Evolutionary conservation across 371 early-diverging fungal species (phyloP).

Genomic region (Rhizopus arrhizus): DNA sequence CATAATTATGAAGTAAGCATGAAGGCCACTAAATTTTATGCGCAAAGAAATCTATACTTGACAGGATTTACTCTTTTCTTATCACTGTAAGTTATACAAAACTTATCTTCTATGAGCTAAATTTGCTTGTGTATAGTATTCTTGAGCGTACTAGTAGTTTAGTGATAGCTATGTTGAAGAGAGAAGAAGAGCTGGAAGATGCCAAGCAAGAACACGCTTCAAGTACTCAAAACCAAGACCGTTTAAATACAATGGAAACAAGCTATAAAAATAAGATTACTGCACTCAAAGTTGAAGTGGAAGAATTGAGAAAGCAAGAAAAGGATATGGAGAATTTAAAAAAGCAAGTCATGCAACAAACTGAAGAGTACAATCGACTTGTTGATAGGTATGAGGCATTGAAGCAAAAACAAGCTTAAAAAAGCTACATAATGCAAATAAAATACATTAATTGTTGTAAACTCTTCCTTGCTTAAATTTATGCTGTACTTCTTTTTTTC

Average conservation of each 20-base stretch:
- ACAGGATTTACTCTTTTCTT: slow-evolving; percentile 88
- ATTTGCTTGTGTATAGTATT: slow-evolving; percentile 41
- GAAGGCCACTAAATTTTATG: slow-evolving; percentile 79
- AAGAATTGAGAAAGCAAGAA: slow-evolving; percentile 56
- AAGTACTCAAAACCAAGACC: slow-evolving; percentile 29
- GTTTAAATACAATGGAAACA: slow-evolving; percentile 37
- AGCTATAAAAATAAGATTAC: slow-evolving; percentile 36
- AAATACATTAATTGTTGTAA: too few relatives aligned
- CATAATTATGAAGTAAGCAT: slow-evolving; percentile 60
- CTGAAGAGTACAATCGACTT: slow-evolving; percentile 75
- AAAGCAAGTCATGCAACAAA: slow-evolving; percentile 73
- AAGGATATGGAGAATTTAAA: slow-evolving; percentile 74
- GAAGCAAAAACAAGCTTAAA: not conserved
- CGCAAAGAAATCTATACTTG: slow-evolving; percentile 88
- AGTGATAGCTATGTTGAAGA: slow-evolving; percentile 67
- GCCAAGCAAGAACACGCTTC: slow-evolving; percentile 50
- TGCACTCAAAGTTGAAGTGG: slow-evolving; percentile 45
- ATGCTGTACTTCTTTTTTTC: too few relatives aligned
- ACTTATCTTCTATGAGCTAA: not conserved
- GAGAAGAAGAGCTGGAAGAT: slow-evolving; percentile 68
- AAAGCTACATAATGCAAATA: too few relatives aligned
- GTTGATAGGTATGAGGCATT: slow-evolving; percentile 59
- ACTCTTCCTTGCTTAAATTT: too few relatives aligned
- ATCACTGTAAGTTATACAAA: slow-evolving; percentile 57
- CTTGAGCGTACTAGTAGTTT: slow-evolving; percentile 76